Conservation (phyloP, 805 yeast species). For the Candida ipomoeae region DNA sequence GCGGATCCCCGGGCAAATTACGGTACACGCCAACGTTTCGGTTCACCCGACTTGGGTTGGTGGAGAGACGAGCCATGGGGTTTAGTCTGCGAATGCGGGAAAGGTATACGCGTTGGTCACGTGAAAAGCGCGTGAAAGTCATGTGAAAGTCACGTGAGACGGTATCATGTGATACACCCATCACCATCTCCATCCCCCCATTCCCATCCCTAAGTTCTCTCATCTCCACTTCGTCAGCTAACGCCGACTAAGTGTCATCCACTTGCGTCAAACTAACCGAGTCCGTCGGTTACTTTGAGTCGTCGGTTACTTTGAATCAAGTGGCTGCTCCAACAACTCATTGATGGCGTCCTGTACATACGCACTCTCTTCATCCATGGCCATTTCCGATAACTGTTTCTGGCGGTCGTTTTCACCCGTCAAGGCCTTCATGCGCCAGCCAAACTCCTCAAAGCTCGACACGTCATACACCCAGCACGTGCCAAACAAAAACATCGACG, state of each 20-base stretch:
- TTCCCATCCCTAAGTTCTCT: too few species aligned
- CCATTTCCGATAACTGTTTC: conserved; percentile 38
- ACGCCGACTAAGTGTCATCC: too few species aligned
- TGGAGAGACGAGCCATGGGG: conserved; percentile 14
- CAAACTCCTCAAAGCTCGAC: conserved; percentile 64
- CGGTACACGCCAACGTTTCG: conserved; percentile 35
- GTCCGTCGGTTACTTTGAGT: too few species aligned
- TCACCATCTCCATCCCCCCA: too few species aligned
- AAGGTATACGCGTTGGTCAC: too few species aligned
- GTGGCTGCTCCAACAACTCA: conserved; percentile 41
- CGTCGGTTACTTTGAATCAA: too few species aligned
- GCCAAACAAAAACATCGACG: conserved; percentile 70
- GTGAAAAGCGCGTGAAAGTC: too few species aligned
- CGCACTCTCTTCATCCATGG: conserved; percentile 57
- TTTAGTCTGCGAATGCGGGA: neutral
- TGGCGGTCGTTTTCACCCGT: conserved; percentile 69
- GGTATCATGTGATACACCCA: too few species aligned
- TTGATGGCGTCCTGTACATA: conserved; percentile 53
- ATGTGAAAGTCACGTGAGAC: too few species aligned
- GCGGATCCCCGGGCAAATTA: conserved; percentile 57
- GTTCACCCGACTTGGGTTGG: conserved; percentile 6
- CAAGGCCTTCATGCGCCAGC: conserved; percentile 56
- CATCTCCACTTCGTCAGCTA: too few species aligned
- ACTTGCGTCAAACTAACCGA: too few species aligned
- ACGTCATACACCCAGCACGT: conserved; percentile 79